Evolutionary conservation across 2,329 filamentous ascomycete species (phyloP), one percentile per base, ranked within the genome.

Genomic region (Colletotrichum abscissum): DNA sequence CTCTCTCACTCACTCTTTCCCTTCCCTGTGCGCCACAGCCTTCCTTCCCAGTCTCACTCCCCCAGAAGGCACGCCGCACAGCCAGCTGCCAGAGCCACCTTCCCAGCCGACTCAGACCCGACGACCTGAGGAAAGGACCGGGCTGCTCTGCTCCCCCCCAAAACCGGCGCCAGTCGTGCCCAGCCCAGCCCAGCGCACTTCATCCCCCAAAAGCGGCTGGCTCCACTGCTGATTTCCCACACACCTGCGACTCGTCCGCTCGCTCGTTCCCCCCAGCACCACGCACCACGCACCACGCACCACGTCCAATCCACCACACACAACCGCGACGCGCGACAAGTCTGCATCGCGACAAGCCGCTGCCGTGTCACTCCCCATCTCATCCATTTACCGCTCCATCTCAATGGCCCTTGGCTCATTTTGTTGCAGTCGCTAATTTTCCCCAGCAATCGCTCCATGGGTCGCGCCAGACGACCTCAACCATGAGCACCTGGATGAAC

Each of bases 401-500:
- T 86, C 79, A 80, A 85, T 86, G 84, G 81, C 83, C 80, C 79
- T 78, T 80, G 80, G 77, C 79, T 78, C 78, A 76, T 78, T 82
- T 78, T 77, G 79, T 80, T 78, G 80, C 83, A 79, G 83, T 85
- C 80, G 82, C 84, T 86, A 82, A 88, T 86, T 79, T 81, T 80
- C 80, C 78, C 78, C 79, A 79, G 84, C 83, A 80, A 82, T 82
- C 72, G 75, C 78, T 79, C 81, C 83, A 87, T 87, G 86, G 85
- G 86, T 85, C 81, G 80, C 82, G 81, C 79, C 82, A 81, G 82
- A 85, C 82, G 80, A 79, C 80, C 82, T 83, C 84, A 85, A 88
- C 88, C 86, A 92, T 92, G 91, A 92, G 88, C 87, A 89, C 90
- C 86, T 92, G 91, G 91, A 92, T 92, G 88, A 92, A 92, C 84